These are phyloP conservation scores for Chamaecrista fasciculata DNA, from an alignment of 306 rosid genomes.

Conservation along the genomic window DNA sequence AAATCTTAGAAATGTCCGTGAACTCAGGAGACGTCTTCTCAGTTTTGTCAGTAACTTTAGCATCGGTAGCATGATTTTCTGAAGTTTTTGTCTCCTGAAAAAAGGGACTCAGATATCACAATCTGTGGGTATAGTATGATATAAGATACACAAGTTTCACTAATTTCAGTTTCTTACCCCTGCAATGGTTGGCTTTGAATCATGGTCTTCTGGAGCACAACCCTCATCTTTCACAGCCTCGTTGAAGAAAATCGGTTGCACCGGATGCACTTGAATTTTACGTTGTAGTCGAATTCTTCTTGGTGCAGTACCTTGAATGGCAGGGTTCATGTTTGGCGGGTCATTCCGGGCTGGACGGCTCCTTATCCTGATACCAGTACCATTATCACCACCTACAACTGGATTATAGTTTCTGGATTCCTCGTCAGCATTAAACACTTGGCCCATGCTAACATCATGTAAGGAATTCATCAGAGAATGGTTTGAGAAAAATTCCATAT, in stretches of 20 bases:
- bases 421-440: constrained; percentile 21
- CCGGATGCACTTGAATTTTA: constrained; percentile 4
- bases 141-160: background rate
- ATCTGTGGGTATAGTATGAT: constrained; percentile 13
- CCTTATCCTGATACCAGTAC: constrained; percentile 44
- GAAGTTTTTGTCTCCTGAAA: constrained; percentile 48
- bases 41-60: constrained; percentile 22
- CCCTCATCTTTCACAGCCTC: background rate
- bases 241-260: constrained; percentile 17
- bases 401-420: constrained; percentile 36
- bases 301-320: constrained; percentile 44
- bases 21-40: constrained; percentile 19
- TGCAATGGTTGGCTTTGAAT: constrained; percentile 33
- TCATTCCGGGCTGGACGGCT: constrained; percentile 37
- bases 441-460: constrained; percentile 31
- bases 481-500: constrained; percentile 23
- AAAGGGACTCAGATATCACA: constrained; percentile 28
- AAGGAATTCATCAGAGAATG: constrained; percentile 29
- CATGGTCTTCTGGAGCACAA: constrained; percentile 33
- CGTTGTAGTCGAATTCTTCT: constrained; percentile 54
- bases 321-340: constrained; percentile 13
- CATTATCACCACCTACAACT: constrained; percentile 13
- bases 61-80: constrained; percentile 29
- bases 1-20: background rate
- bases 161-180: constrained; percentile 42